These are phyloP conservation scores for Pterocarpus macrocarpus DNA, from an alignment of 306 rosid genomes.

Conservation along the genomic window DNA sequence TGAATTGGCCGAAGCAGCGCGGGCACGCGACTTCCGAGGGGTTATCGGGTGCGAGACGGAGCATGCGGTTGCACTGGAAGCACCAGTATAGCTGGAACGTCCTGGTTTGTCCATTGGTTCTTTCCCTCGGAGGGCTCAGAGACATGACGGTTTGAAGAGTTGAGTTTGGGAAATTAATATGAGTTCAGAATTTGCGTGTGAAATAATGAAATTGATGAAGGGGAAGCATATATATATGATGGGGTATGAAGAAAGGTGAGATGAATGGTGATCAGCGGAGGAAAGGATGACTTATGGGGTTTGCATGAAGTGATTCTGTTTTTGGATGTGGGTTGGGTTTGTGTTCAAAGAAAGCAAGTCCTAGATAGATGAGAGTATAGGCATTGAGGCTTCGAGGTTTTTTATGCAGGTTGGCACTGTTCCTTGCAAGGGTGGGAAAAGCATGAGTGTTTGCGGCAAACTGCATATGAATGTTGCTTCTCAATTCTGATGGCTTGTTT, in stretches of 20 bases:
- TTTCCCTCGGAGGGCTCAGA: slow-evolving; percentile 63
- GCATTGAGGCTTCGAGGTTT: not conserved
- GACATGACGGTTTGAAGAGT: slow-evolving; percentile 53
- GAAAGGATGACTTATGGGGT: slow-evolving; percentile 63
- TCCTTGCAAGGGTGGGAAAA: slow-evolving; percentile 59
- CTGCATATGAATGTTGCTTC: too few relatives aligned
- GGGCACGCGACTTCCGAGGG: slow-evolving; percentile 65
- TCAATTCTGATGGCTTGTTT: too few relatives aligned
- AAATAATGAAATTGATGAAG: too few relatives aligned
- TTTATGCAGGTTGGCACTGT: slow-evolving; percentile 29
- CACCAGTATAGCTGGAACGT: slow-evolving; percentile 74
- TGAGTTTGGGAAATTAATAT: not conserved
- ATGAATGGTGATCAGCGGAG: not conserved
- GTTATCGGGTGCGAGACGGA: slow-evolving; percentile 55
- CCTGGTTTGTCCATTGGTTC: slow-evolving; percentile 37
- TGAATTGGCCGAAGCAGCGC: slow-evolving; percentile 77
- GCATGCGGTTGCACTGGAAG: slow-evolving; percentile 71
- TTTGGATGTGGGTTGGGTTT: slow-evolving; percentile 14
- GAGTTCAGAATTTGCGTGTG: too few relatives aligned
- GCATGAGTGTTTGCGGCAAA: slow-evolving; percentile 54
- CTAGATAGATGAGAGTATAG: too few relatives aligned
- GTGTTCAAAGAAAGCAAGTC: slow-evolving; percentile 34
- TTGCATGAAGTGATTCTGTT: slow-evolving; percentile 55
- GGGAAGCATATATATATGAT: not conserved
- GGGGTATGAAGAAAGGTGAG: not conserved